Base-by-base conservation (phyloP, 768 basidiomycete genomes). In the Lentinula boryana region DNA sequence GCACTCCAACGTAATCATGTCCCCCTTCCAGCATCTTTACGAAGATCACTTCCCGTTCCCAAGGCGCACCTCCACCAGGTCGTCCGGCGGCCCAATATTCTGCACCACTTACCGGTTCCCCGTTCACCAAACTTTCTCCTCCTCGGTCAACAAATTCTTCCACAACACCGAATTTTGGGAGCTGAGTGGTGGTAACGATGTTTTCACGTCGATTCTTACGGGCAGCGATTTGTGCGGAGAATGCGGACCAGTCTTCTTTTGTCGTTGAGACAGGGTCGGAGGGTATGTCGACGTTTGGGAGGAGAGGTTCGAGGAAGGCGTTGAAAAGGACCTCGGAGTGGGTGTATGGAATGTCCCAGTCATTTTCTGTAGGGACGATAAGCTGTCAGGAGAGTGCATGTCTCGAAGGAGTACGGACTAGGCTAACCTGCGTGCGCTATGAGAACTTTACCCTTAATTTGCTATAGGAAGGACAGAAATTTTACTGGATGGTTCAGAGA, bases 321-420 rank as follows among this genome's bases (percentile, higher is more conserved):
- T 88, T 77, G 71, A 92, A 92, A 23, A 95, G 80, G 0, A 76
- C 72, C 13, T 78, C 75, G 0, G 92, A 86, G 68, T 95, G 92
- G 0, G 79, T 75, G 64, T 84, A 77, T 0, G 87, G 86, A 51
- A 94, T 92, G 23, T 90, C 86, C 65, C 74, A 76, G 71, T 95
- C 93, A 69, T 93, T 78, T 62, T 79, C 75, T 56, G 60, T 32
- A 9, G 27, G 33, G 7, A 18, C 18, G 31, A 7, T 15, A 59
- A 35, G 32, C 21, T 63, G 40, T 63, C 41, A 60, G 48, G 41
- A 36, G 18, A 49, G 4, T 35, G 38, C 32, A 41, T 60, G 6
- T 12, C 18, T 35, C 27, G 15, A 16, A 12, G 13, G 38, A 35
- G 18, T 21, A 35, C 49, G n/a, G 18, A 21, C 23, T 18, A 13